Percentiles rank a stretch among this genome's conserved stretches.
Conservation (phyloP, 2,329 filamentous ascomycete genomes). For the Xylaria sp. region DNA sequence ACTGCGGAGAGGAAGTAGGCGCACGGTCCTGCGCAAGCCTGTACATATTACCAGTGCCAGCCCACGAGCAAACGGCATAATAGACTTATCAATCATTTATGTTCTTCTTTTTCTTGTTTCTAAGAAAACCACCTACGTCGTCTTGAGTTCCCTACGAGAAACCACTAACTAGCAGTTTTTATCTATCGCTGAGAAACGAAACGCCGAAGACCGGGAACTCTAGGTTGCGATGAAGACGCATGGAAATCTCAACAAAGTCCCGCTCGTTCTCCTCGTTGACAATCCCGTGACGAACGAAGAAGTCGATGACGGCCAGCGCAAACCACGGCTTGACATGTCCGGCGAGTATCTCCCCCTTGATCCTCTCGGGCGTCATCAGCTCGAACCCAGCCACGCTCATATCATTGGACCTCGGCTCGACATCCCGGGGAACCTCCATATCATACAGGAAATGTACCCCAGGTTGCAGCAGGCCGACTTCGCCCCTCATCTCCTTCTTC, state of each 20-base stretch:
- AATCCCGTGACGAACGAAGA: constrained; percentile 72
- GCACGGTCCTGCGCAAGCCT: constrained; percentile 8
- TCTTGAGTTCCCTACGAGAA: too few species aligned
- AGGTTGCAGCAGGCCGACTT: constrained; percentile 65
- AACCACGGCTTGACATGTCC: constrained; percentile 77
- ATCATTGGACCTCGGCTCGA: constrained; percentile 66
- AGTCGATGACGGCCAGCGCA: constrained; percentile 70
- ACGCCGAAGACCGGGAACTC: constrained; percentile 21
- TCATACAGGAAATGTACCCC: constrained; percentile 76
- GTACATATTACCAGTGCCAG: constrained; percentile 26
- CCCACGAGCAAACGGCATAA: constrained; percentile 3
- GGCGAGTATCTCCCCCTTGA: constrained; percentile 60
- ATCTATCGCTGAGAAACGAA: constrained; percentile 4
- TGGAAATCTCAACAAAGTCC: constrained; percentile 66
- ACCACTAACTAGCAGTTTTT: constrained; percentile 1
- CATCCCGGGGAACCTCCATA: constrained; percentile 59
- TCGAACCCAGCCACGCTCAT: constrained; percentile 63
- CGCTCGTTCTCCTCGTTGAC: constrained; percentile 68
- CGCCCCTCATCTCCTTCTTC: constrained; percentile 66
- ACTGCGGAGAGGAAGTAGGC: constrained; percentile 40
- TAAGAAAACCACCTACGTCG: background rate
- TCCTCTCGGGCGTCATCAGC: constrained; percentile 57
- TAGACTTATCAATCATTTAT: constrained; percentile 14
- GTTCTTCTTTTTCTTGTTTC: background rate
- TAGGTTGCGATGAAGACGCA: constrained; percentile 38